Evolutionary conservation across 2,329 filamentous ascomycete species (phyloP).

Genomic region (Emergomyces orientalis): DNA sequence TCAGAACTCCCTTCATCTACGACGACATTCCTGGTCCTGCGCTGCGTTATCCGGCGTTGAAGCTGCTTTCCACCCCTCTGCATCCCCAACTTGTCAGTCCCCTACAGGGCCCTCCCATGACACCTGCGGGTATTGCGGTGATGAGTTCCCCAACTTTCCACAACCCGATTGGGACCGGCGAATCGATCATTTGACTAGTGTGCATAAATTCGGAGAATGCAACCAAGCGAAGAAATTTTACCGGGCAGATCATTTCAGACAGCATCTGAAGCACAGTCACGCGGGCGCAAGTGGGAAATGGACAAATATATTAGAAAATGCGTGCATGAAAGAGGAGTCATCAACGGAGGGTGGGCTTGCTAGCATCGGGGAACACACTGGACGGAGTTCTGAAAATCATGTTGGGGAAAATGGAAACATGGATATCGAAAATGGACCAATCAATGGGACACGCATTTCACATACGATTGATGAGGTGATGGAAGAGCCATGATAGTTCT

Average conservation of each 20-base stretch:
- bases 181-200: slow-evolving; percentile 74
- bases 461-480: slow-evolving; percentile 19
- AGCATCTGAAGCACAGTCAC: slow-evolving; percentile 96
- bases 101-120: slow-evolving; percentile 44
- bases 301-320: slow-evolving; percentile 96
- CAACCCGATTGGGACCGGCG: slow-evolving; percentile 82
- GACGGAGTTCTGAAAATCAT: slow-evolving; percentile 9
- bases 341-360: slow-evolving; percentile 24
- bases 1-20: slow-evolving; percentile 87
- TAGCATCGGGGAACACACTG: slow-evolving; percentile 21
- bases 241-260: slow-evolving; percentile 92
- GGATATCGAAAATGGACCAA: slow-evolving; percentile 7
- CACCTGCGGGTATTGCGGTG: slow-evolving; percentile 88
- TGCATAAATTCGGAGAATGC: slow-evolving; percentile 96
- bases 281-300: slow-evolving; percentile 94
- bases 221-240: slow-evolving; percentile 98
- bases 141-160: slow-evolving; percentile 68
- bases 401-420: slow-evolving; percentile 5
- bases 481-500: slow-evolving; percentile 16
- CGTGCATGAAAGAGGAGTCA: slow-evolving; percentile 83
- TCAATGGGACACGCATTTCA: slow-evolving; percentile 10
- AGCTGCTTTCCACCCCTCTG: slow-evolving; percentile 78
- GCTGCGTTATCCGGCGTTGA: slow-evolving; percentile 68
- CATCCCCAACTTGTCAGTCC: slow-evolving; percentile 34
- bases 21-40: slow-evolving; percentile 94